phyloP scores from a whole-genome alignment of 2,329 filamentous ascomycete genomes.

The Aschersonia sp. region DNA sequence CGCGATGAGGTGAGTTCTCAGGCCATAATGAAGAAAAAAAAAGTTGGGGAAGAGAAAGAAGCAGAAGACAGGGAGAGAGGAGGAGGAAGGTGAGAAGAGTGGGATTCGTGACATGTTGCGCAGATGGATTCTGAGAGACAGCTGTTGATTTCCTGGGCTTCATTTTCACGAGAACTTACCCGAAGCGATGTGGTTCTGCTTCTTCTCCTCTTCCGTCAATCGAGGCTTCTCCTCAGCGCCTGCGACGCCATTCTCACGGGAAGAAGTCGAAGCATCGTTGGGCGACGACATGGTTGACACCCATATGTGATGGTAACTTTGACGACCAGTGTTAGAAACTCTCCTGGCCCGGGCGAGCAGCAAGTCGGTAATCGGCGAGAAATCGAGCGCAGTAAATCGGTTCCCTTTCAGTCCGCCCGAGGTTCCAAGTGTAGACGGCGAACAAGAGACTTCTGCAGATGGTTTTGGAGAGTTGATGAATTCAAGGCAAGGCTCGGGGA shows the following conservation, averaged over 20 bases:
- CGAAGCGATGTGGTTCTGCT: slow-evolving; percentile 39
- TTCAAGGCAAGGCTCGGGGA: too few relatives aligned
- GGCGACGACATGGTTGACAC: slow-evolving; percentile 7
- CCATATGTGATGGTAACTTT: not conserved
- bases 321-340: not conserved
- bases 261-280: slow-evolving; percentile 6
- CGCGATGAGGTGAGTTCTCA: not conserved
- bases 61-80: too few relatives aligned
- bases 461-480: too few relatives aligned
- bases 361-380: too few relatives aligned
- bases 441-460: too few relatives aligned
- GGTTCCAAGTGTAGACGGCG: too few relatives aligned
- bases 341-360: too few relatives aligned
- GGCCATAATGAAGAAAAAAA: not conserved
- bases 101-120: too few relatives aligned
- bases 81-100: too few relatives aligned
- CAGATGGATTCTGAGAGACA: not conserved
- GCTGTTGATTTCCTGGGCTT: not conserved
- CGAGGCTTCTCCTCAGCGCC: slow-evolving; percentile 31
- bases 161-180: slow-evolving; percentile 18
- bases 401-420: too few relatives aligned
- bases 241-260: slow-evolving; percentile 6
- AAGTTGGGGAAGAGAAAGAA: not conserved
- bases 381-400: too few relatives aligned
- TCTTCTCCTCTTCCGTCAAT: slow-evolving; percentile 38